Percentiles rank a stretch among this genome's conserved stretches.
Conservation (phyloP, 1,284 basidiomycete genomes). For the Sanguinoderma infundibulare region DNA sequence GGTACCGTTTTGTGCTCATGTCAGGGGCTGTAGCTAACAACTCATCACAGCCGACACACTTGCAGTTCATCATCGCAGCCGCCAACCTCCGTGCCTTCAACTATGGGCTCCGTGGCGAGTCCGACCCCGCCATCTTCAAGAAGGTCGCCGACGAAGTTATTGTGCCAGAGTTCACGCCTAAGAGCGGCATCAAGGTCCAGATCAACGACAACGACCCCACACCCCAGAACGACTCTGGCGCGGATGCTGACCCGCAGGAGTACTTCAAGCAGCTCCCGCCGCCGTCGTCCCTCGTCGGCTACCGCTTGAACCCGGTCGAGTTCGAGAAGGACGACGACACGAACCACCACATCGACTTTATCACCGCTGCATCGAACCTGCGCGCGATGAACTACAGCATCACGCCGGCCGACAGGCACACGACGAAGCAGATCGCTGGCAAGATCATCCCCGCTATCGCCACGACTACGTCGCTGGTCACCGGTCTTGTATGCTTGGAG, state of each 20-base stretch:
- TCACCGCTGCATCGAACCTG: slow-evolving; percentile 97
- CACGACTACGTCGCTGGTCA: slow-evolving; percentile 95
- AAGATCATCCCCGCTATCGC: slow-evolving; percentile 99
- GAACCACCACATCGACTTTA: slow-evolving; percentile 99
- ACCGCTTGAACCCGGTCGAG: slow-evolving; percentile 93
- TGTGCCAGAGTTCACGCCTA: slow-evolving; percentile 94
- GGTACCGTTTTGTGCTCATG: background rate
- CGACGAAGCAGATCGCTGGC: slow-evolving; percentile 98
- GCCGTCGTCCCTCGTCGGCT: slow-evolving; percentile 91
- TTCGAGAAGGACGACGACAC: slow-evolving; percentile 99
- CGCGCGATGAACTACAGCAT: slow-evolving; percentile 97
- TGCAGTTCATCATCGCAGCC: slow-evolving; percentile 90
- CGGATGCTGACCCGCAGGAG: slow-evolving; percentile 56
- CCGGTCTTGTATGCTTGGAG: slow-evolving; percentile 95
- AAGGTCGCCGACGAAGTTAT: slow-evolving; percentile 86
- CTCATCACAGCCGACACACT: slow-evolving; percentile 72
- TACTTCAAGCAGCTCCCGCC: slow-evolving; percentile 77
- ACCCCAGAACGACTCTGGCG: slow-evolving; percentile 53
- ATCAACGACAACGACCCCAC: slow-evolving; percentile 93
- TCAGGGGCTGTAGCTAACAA: background rate
- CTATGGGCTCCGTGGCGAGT: slow-evolving; percentile 94
- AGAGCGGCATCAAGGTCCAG: slow-evolving; percentile 93
- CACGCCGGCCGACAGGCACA: slow-evolving; percentile 86
- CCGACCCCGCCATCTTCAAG: slow-evolving; percentile 80
- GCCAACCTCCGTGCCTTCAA: slow-evolving; percentile 99